phyloP scores from a whole-genome alignment of 495 filamentous ascomycete species.

The Neurospora sp. region DNA sequence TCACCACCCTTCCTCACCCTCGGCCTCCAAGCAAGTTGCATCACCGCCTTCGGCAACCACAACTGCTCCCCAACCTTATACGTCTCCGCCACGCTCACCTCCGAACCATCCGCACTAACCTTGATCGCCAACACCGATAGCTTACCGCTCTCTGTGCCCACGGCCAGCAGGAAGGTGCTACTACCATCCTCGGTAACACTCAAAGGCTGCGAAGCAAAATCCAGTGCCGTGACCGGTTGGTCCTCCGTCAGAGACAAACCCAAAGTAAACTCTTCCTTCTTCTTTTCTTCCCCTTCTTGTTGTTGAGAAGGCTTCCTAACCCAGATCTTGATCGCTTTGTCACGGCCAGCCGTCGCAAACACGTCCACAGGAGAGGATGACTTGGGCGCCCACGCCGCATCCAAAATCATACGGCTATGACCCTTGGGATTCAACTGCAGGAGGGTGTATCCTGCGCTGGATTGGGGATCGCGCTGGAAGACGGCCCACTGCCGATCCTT shows the following conservation, averaged over 20 bases:
- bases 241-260: slow-evolving; percentile 13
- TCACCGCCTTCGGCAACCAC: slow-evolving; percentile 63
- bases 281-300: slow-evolving; percentile 4
- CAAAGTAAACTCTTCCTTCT: slow-evolving; percentile 20
- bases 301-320: slow-evolving; percentile 5
- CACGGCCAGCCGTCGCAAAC: slow-evolving; percentile 82
- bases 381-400: slow-evolving; percentile 65
- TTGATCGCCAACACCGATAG: slow-evolving; percentile 33
- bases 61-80: slow-evolving; percentile 32
- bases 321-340: slow-evolving; percentile 82
- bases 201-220: too few species aligned
- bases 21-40: slow-evolving; percentile 72
- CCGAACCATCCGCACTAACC: slow-evolving; percentile 20
- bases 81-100: slow-evolving; percentile 33
- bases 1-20: slow-evolving; percentile 4
- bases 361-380: slow-evolving; percentile 10
- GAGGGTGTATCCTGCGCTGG: slow-evolving; percentile 38
- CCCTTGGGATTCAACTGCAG: slow-evolving; percentile 63
- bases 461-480: slow-evolving; percentile 42
- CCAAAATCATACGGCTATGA: slow-evolving; percentile 84
- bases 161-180: slow-evolving; percentile 49
- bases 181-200: too few species aligned
- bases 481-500: slow-evolving; percentile 85
- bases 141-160: slow-evolving; percentile 53
- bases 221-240: slow-evolving; percentile 65